Evolutionary conservation across 331 rosid species (phyloP), one percentile per base, ranked within the genome.

Genomic region (Malus hybrid): DNA sequence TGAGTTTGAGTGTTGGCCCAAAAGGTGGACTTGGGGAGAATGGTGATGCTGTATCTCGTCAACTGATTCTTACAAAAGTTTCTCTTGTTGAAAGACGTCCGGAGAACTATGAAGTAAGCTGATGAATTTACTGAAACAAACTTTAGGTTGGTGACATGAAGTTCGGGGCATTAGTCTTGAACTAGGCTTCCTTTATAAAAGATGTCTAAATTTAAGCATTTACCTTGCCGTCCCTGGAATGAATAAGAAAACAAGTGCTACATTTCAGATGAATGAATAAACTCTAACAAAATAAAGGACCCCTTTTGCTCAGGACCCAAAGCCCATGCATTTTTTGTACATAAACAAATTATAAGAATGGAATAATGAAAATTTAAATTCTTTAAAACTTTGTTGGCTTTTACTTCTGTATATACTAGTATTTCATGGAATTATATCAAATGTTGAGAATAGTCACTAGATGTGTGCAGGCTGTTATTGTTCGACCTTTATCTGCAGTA

Each of bases 51-150:
- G 97, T 92, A 73, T 89, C 93, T 81, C 94, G 99, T 75, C 99
- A 95, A 81, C 97, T 95, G 73, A 89, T 95, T 88, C 98, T 95
- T 70, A 92, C 99, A 50, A 95, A 90, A 84, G 87, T 84, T 77
- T 95, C 99, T 46, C 89, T 95, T 76, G 98, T 90, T 68, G 99
- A 95, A 87, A 95, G 99, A 86, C 99, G 97, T 61, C 99, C 98
- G 13, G 93, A 95, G 78, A 95, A 95, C 89, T 95, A 95, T 69
- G 99, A 95, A 95, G 99, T 95, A 90, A 88, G 99, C 65, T 87
- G 84, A 81, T 72, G 84, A 76, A 74, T 83, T 82, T 83, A 71
- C 81, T 71, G n/a, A 53, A 79, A 33, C 53, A 63, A 62, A 62
- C 32, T 78, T 32, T 60, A 52, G 44, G 20, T 77, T 63, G 36